Evolutionary conservation across 1,284 basidiomycete species (phyloP).

Genomic region (Meira miltonrushii): DNA sequence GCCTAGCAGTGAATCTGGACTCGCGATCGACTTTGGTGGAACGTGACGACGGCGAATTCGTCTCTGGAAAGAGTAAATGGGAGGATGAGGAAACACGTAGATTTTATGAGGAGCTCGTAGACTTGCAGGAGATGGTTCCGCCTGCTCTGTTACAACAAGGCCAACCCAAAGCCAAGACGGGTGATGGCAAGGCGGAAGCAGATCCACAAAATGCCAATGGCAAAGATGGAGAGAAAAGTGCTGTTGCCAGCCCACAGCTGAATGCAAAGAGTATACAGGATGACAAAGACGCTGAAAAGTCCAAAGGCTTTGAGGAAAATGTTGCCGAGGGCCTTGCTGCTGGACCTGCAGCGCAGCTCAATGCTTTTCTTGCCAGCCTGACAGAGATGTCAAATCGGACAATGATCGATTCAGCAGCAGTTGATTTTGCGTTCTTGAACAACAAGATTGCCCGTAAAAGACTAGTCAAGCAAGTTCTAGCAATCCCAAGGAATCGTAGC

Average conservation of each 20-base stretch:
- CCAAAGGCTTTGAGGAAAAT: slow-evolving; percentile 51
- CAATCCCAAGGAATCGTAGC: slow-evolving; percentile 78
- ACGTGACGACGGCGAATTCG: slow-evolving; percentile 36
- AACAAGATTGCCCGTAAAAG: slow-evolving; percentile 89
- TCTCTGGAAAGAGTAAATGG: slow-evolving; percentile 71
- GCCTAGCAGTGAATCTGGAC: slow-evolving; percentile 56
- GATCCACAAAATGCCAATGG: not conserved
- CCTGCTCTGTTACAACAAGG: slow-evolving; percentile 59
- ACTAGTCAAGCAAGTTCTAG: slow-evolving; percentile 66
- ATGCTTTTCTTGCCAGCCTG: slow-evolving; percentile 82
- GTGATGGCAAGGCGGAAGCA: not conserved
- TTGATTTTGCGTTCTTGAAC: slow-evolving; percentile 93
- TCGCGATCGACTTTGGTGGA: slow-evolving; percentile 56
- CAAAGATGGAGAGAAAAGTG: not conserved
- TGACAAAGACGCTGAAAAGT: slow-evolving; percentile 16
- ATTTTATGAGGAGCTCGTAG: slow-evolving; percentile 90
- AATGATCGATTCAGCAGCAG: slow-evolving; percentile 84
- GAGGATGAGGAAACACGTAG: slow-evolving; percentile 93
- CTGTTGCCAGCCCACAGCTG: not conserved
- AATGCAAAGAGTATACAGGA: slow-evolving; percentile 14
- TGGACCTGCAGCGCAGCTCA: slow-evolving; percentile 86
- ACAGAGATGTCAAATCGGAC: slow-evolving; percentile 88
- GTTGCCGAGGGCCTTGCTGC: slow-evolving; percentile 54
- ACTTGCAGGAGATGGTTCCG: slow-evolving; percentile 85
- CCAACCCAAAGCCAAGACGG: not conserved